Evolutionary conservation across 768 basidiomycete genomes (phyloP), one percentile per base, ranked within the genome.

Genomic region (Termitomyces sp.): DNA sequence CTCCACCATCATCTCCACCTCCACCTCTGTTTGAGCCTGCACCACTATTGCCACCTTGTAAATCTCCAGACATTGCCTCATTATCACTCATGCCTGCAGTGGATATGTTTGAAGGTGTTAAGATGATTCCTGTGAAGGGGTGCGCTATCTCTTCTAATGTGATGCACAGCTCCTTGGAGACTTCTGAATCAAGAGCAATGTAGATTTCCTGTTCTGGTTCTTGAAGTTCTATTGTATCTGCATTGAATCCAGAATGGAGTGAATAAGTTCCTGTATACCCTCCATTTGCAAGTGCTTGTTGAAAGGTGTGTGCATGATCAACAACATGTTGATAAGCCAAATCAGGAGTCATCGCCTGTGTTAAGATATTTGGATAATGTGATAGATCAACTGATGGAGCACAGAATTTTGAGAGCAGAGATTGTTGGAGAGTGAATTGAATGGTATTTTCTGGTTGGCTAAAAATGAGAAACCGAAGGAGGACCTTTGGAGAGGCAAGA

Each of bases 141-240:
- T 42, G 5, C 2, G 32, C 32, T 0, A 35, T 12, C 16, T 39
- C 38, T 16, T 33, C n/a, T 28, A 58, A 16, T 2, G 38, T 8
- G 15, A n/a, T 2, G 1, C 12, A 28, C 16, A 42, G 13, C 0
- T 33, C 38, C 13, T 58, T 28, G 3, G 48, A 7, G 2, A 58
- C n/a, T 6, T 58, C 28, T 0, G 49, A 58, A 4, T 58, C 49
- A 20, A 58, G 50, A 11, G 44, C 24, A 33, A 58, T 51, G 24
- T 58, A 58, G 2, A 58, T 58, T 15, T 40, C 38, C 28, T 51
- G 6, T 11, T 58, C 38, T n/a, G 49, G 57, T 7, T 42, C 35
- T 1, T 16, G 9, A 35, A 28, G 18, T 20, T 58, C 4, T 2
- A 42, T 16, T 9, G 57, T 58, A 9, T 0, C 16, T 5, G 40